These are phyloP conservation scores for Dactylellina drechsleri DNA, from an alignment of 2,329 filamentous ascomycete species.

Conservation along the genomic window DNA sequence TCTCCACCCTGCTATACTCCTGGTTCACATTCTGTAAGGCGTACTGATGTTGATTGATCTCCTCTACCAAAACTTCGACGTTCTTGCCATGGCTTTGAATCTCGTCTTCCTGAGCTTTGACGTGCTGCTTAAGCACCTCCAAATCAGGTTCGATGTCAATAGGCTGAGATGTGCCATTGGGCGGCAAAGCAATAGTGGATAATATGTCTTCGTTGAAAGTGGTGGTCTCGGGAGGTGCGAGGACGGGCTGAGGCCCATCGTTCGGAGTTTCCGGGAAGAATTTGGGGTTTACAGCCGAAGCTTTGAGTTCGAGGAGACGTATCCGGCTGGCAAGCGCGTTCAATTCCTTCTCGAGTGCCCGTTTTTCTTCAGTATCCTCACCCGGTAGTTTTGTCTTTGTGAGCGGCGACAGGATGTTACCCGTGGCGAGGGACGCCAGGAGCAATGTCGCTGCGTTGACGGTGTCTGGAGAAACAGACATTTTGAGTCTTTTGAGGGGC, in stretches of 20 bases:
- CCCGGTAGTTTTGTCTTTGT: constrained; percentile 78
- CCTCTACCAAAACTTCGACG: constrained; percentile 90
- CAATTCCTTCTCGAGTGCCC: constrained; percentile 82
- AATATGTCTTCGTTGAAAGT: constrained; percentile 33
- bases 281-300: constrained; percentile 65
- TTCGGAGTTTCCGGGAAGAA: constrained; percentile 82
- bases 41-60: constrained; percentile 86
- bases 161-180: constrained; percentile 24
- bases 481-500: constrained; percentile 60
- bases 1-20: constrained; percentile 86
- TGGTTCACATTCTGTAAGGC: constrained; percentile 88
- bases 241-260: constrained; percentile 65
- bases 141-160: constrained; percentile 55
- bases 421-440: constrained; percentile 64
- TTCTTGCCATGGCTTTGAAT: constrained; percentile 71
- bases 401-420: constrained; percentile 59
- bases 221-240: constrained; percentile 22
- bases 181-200: constrained; percentile 20
- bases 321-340: constrained; percentile 80
- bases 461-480: constrained; percentile 65
- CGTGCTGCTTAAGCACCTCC: constrained; percentile 58
- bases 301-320: constrained; percentile 82
- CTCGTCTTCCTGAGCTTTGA: constrained; percentile 58
- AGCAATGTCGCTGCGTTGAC: constrained; percentile 64
- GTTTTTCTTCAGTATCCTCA: constrained; percentile 77